phyloP scores from a whole-genome alignment of 2,329 filamentous ascomycete genomes.

The Colletotrichum sansevieriae region DNA sequence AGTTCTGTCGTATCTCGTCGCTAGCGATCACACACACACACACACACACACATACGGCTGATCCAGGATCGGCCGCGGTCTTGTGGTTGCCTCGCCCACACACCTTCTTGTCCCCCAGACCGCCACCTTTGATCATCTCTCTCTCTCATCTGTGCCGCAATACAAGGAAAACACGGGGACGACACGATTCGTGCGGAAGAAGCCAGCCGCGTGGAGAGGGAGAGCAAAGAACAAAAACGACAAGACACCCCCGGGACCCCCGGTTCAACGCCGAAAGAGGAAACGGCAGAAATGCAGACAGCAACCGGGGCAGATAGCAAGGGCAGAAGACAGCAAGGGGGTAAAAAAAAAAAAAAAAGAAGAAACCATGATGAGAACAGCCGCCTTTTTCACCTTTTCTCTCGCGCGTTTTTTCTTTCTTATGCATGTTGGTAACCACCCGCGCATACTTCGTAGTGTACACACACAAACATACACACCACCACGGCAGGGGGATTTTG shows the following conservation, averaged over 20 bases:
- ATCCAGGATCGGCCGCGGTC: slow-evolving; percentile 12
- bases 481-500: too few relatives aligned
- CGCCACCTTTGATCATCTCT: not conserved
- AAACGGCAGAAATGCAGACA: not conserved
- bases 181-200: slow-evolving; percentile 3
- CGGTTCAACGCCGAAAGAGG: slow-evolving; percentile 4
- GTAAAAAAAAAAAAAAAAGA: not conserved
- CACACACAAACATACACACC: not conserved
- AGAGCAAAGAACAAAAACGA: not conserved
- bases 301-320: not conserved
- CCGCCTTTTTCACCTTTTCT: not conserved
- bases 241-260: slow-evolving; percentile 2
- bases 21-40: not conserved
- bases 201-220: not conserved
- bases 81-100: not conserved
- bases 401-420: not conserved
- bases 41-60: not conserved
- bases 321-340: not conserved
- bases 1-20: not conserved
- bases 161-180: not conserved
- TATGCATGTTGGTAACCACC: not conserved
- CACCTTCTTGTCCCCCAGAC: slow-evolving; percentile 1
- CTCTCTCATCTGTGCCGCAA: slow-evolving; percentile 7
- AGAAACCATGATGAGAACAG: not conserved
- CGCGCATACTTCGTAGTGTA: not conserved